Conservation (phyloP, 2,329 filamentous ascomycete species). For the Colletotrichum siamense region DNA sequence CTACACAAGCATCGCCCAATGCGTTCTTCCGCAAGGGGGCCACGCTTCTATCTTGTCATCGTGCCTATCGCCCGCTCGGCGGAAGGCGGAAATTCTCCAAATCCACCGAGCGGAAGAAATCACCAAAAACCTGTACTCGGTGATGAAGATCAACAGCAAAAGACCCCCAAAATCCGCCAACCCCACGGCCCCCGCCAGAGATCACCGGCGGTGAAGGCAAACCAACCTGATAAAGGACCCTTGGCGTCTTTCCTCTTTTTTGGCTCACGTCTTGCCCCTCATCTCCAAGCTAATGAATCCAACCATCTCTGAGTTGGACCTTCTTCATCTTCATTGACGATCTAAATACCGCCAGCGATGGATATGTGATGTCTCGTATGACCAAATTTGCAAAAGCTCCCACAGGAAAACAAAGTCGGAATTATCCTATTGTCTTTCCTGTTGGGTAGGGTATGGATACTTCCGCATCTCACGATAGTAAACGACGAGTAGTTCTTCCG, state of each 20-base stretch:
- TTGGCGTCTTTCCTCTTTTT: neutral
- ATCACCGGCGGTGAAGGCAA: neutral
- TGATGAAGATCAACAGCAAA: neutral
- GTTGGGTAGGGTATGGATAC: rapidly evolving
- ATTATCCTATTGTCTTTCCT: rapidly evolving
- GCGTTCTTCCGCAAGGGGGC: neutral
- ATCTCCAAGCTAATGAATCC: neutral
- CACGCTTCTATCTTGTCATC: neutral
- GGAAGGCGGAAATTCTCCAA: neutral
- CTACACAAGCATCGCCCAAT: neutral
- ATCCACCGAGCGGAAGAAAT: neutral
- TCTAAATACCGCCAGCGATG: neutral
- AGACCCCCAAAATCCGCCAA: neutral
- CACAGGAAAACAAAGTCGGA: neutral
- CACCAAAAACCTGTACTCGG: neutral
- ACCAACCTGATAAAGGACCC: neutral
- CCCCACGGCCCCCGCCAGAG: neutral
- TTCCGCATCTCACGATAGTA: neutral
- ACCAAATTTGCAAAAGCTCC: neutral
- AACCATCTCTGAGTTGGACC: neutral
- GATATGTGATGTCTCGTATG: neutral
- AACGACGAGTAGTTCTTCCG: neutral
- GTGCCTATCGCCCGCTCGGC: neutral
- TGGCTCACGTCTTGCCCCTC: neutral
- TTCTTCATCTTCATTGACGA: neutral